Base-by-base conservation (phyloP, 1,284 basidiomycete genomes). In the Ceratorhiza oryzae-sativae region DNA sequence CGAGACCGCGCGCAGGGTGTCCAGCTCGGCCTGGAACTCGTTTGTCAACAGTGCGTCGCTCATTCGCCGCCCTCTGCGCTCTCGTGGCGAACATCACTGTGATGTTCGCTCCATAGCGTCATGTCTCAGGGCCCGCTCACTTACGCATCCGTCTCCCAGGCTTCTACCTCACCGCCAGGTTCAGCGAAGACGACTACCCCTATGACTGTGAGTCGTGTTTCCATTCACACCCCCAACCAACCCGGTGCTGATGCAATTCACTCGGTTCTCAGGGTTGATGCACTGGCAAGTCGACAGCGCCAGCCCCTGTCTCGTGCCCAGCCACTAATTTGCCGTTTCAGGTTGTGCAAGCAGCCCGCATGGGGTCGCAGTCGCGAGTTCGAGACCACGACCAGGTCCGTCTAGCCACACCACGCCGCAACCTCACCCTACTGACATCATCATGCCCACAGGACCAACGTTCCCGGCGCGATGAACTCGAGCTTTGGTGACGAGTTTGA, bases 11-110 rank as follows among this genome's bases (percentile, higher is more conserved):
- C 71, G 71, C 76, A 83, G 91, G 76, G 87, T 92, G 56, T 90
- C 90, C 23, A 90, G 89, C 80, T 89, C 89, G 73, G 91, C 90
- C 58, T 93, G 91, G 91, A 90, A 77, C 90, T 92, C 80, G 88
- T 92, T 58, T 63, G 61, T 63, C 45, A 92, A 91, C 80, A 92
- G 90, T 91, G 80, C 84, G 90, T 83, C 51, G 23, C 18, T 41
- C 12, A n/a, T 49, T 25, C 32, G 12, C 39, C 67, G 53, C 20
- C 15, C 6, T 41, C 56, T 8, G 49, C 71, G 23, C 42, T 53
- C 48, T 56, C 36, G 41, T 42, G n/a, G 51, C 65, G 58, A 39
- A 60, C 58, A 62, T 48, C 41, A 41, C 60, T 10, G 18, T 12
- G 27, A 62, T 45, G 60, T 30, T 42, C 41, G 8, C 20, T 3